Conservation (phyloP, 139 green algal genomes). For the Penium margaritaceum region DNA sequence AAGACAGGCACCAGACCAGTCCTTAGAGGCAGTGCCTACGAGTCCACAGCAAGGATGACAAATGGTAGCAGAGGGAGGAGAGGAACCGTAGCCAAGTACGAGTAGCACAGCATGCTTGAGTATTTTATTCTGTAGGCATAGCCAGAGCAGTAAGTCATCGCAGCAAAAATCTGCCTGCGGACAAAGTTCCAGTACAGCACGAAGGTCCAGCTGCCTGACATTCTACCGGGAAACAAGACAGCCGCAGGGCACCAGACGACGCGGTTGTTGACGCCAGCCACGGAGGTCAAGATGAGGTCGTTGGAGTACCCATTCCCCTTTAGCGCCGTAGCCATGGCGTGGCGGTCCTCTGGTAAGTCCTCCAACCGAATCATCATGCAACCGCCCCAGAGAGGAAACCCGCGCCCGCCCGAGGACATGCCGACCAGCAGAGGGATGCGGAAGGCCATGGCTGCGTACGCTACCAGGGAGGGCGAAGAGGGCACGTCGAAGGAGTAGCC, state of each 20-base stretch:
- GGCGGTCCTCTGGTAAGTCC: slow-evolving; percentile 51
- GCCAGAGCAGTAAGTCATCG: slow-evolving; percentile 72
- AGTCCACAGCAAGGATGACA: background rate
- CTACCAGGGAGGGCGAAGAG: background rate
- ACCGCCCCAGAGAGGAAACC: slow-evolving; percentile 77
- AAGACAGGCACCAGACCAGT: too few relatives aligned
- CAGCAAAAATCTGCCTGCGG: slow-evolving; percentile 78
- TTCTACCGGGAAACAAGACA: slow-evolving; percentile 2
- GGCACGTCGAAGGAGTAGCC: slow-evolving; percentile 83
- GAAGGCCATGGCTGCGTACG: slow-evolving; percentile 31
- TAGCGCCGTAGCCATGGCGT: slow-evolving; percentile 58
- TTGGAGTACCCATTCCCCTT: slow-evolving; percentile 76
- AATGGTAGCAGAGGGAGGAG: slow-evolving; percentile 10
- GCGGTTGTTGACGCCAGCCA: slow-evolving; percentile 46
- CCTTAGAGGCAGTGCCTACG: background rate
- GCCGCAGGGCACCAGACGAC: slow-evolving; percentile 2
- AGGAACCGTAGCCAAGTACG: slow-evolving; percentile 56
- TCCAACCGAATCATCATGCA: slow-evolving; percentile 71
- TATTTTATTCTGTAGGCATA: slow-evolving; percentile 58
- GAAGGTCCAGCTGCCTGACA: slow-evolving; percentile 16
- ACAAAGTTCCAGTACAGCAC: slow-evolving; percentile 83
- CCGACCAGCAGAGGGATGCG: slow-evolving; percentile 32
- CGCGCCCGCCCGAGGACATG: slow-evolving; percentile 26
- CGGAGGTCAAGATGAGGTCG: slow-evolving; percentile 74
- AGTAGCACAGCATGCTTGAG: slow-evolving; percentile 53